Conservation (phyloP, 768 basidiomycete species). For the Suillus spraguei region DNA sequence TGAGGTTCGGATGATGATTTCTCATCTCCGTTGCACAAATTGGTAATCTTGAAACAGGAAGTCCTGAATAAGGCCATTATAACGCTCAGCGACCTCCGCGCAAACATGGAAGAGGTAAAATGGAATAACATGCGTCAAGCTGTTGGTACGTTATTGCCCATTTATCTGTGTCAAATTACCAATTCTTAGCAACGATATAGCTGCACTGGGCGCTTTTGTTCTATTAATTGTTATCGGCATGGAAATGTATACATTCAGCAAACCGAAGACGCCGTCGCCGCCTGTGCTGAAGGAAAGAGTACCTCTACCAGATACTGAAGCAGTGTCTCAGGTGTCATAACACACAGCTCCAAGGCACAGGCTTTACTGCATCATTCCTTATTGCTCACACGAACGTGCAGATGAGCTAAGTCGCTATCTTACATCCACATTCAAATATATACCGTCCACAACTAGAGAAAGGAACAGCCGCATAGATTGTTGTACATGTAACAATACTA, state of each 20-base stretch:
- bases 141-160: conserved; percentile 54
- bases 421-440: conserved; percentile 16
- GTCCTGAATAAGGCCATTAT: conserved; percentile 76
- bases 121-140: conserved; percentile 90
- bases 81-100: conserved; percentile 74
- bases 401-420: neutral
- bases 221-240: conserved; percentile 68
- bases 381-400: neutral
- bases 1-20: conserved; percentile 58
- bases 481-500: conserved; percentile 14
- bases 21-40: neutral
- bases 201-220: conserved; percentile 65
- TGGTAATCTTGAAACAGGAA: conserved; percentile 47
- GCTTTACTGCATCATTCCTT: neutral
- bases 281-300: conserved; percentile 13
- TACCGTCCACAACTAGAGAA: conserved; percentile 16
- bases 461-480: conserved; percentile 9
- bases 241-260: conserved; percentile 58
- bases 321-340: conserved; percentile 20
- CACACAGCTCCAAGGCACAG: conserved; percentile 9
- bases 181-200: conserved; percentile 36
- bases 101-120: conserved; percentile 81
- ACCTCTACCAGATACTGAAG: conserved; percentile 10
- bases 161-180: neutral
- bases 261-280: conserved; percentile 33